Evolutionary conservation across 345 rosid species (phyloP), one percentile per base, ranked within the genome.

Genomic region (Cardamine occulta): DNA sequence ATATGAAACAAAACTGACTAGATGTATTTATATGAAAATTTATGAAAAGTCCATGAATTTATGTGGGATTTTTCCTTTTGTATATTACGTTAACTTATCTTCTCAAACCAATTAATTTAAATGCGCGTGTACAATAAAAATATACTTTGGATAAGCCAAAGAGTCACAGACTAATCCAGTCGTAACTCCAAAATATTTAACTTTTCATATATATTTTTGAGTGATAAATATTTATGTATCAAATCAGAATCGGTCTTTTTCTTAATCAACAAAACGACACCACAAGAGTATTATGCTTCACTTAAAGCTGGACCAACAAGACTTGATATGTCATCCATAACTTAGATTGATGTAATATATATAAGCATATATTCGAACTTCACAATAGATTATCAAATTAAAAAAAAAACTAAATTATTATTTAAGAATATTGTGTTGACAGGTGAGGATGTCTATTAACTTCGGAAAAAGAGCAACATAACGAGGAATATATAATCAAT

Each of bases 281-380:
- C 11, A 61, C 19, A 37, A 19, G 9, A 17, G 48, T 24, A 18
- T 35, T 76, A 76, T 76, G 34, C 71, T 54, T 68, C 70, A 52
- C 80, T 55, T 45, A 24, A 62, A 63, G 65, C 37, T 76, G 66
- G 75, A 70, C 70, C 66, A 76, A 63, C 75, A 70, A 64, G 71
- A 70, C 70, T 69, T 76, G 79, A 40, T 68, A 60, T 68, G 55
- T 37, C 53, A 57, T 59, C 18, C 47, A 72, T 49, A 61, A 53
- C 49, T 53, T 53, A 76, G 28, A 76, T 44, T 69, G 75, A 34
- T 69, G 64, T 76, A 32, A 32, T 32, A 51, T 21, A 68, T 56
- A 54, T 62, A 70, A 69, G 80, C 71, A 76, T 77, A 77, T 76
- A 76, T 76, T 76, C 80, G 49, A 69, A 55, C 60, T 54, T 77